Evolutionary conservation across 345 rosid species (phyloP), one percentile per base, ranked within the genome.

Genomic region (Camelina hispida): DNA sequence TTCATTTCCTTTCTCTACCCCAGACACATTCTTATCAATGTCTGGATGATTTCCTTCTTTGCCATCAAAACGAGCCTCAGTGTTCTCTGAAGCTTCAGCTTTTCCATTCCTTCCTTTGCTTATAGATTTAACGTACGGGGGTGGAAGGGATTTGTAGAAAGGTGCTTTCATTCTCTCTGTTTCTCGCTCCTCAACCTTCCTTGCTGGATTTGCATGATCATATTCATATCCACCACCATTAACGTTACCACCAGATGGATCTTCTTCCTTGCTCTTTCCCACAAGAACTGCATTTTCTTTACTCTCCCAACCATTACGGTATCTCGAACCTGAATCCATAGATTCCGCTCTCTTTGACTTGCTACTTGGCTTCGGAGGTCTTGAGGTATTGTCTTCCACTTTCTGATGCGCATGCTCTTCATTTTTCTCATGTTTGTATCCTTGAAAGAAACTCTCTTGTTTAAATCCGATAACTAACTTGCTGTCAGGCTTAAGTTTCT

Each of bases 121-220:
- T 72, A 68, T 84, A 37, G 85, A 73, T 72, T 88, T 88, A 22
- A 87, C 87, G 56, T 90, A 88, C 16, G 97, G 97, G 71, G 96
- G 96, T 34, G 90, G 97, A 55, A 95, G 73, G 25, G 80, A 79
- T 68, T 73, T 85, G 59, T 76, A 84, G 65, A 59, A 55, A 50
- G 66, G 66, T 40, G 89, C 57, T 71, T 82, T 85, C 80, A 63
- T 37, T 80, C 74, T 76, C 28, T 78, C 77, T 50, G 58, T 60
- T 69, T 82, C 88, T 68, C 77, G 86, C 55, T 80, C 88, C 51
- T 69, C 79, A 34, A 43, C 61, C 64, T 70, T 85, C 52, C 62
- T 69, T 38, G 70, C 65, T 28, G 83, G 76, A 46, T 62, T 78
- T 57, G 79, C 69, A 55, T 28, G 40, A 30, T 67, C 56, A 62